A percentile compares a stretch with the other conserved stretches of the same genome.
Conservation (phyloP, 1,139 yeast genomes). For the Zygosaccharomyces pseudobailii region DNA sequence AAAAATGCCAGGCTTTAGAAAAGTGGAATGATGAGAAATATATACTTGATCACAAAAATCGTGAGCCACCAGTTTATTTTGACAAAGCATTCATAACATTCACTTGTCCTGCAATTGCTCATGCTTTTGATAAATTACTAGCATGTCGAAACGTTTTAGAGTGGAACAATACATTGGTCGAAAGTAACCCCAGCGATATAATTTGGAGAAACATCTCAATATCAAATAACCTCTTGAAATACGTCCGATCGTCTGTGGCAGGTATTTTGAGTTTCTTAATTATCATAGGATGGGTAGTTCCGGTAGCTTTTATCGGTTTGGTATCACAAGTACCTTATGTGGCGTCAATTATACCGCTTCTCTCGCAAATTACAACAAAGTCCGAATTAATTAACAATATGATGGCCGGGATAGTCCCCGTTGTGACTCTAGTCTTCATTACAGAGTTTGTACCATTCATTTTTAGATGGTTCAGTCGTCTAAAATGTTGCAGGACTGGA, state of each 20-base stretch:
- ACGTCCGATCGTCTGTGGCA: conserved; percentile 41
- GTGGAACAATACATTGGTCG: conserved; percentile 43
- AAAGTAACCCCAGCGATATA: conserved; percentile 53
- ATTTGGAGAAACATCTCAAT: conserved; percentile 52
- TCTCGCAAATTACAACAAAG: conserved; percentile 47
- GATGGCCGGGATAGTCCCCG: conserved; percentile 55
- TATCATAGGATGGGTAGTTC: conserved; percentile 60
- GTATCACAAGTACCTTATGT: conserved; percentile 60
- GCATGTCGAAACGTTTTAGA: conserved; percentile 42
- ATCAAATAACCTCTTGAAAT: conserved; percentile 34
- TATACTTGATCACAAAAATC: conserved; percentile 10
- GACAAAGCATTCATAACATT: conserved; percentile 53
- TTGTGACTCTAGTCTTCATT: conserved; percentile 52
- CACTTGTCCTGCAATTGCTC: conserved; percentile 44
- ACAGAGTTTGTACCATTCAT: conserved; percentile 51
- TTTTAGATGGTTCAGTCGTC: conserved; percentile 46
- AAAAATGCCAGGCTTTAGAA: conserved; percentile 19
- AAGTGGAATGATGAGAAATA: conserved; percentile 8
- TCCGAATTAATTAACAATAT: conserved; percentile 51
- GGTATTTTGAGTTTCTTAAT: conserved; percentile 43
- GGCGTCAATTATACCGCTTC: conserved; percentile 50
- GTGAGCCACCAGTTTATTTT: conserved; percentile 1
- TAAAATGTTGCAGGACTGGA: conserved; percentile 52
- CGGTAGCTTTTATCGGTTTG: conserved; percentile 66
- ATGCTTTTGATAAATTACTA: conserved; percentile 52